Evolutionary conservation across 2,329 filamentous ascomycete genomes (phyloP), one percentile per base, ranked within the genome.

Genomic region (Colletotrichum coccodes): DNA sequence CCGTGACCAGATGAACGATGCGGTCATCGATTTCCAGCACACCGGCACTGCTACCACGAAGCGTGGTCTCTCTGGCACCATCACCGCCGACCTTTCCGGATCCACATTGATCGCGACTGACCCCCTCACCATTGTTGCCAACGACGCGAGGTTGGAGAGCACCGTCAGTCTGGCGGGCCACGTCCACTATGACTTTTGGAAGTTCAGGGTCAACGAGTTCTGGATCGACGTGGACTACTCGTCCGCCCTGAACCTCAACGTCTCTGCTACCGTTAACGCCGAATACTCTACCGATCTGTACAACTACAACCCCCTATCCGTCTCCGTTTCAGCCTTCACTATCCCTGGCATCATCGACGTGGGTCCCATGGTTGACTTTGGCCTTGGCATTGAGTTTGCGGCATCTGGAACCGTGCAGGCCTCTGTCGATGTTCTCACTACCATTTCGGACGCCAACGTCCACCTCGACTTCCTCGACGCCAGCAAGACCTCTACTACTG

Each of bases 181-280:
- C 61, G 75, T 84, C 14, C 74, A 77, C 56, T 84, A 81, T 73
- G 78, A 78, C 68, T 77, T 83, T 69, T 72, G 75, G 44, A 67
- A 68, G n/a, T 73, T 74, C 38, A 72, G 75, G 49, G 72, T 82
- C 6, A 72, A 79, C 44, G 72, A 76, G 44, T 76, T 84, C 8
- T 80, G 79, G 72, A 80, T 85, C 53, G 81, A 84, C 64, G 75
- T 84, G 59, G 80, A 83, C 62, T 76, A 71, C 3, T 69, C 78
- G 0, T 81, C 78, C 70, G 74, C 71, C 47, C 32, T 69, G 21
- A 76, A 77, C 12, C 76, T 75, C 4, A 77, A 71, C 18, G 64
- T 85, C 36, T 77, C 76, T 34, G 75, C 81, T 28, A 73, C 76
- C 7, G 75, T 82, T 12, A 75, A 72, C 3, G 77, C 77, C 1